Base-by-base conservation (phyloP, 176 grass and related monocot species). In the Thalia dealbata region DNA sequence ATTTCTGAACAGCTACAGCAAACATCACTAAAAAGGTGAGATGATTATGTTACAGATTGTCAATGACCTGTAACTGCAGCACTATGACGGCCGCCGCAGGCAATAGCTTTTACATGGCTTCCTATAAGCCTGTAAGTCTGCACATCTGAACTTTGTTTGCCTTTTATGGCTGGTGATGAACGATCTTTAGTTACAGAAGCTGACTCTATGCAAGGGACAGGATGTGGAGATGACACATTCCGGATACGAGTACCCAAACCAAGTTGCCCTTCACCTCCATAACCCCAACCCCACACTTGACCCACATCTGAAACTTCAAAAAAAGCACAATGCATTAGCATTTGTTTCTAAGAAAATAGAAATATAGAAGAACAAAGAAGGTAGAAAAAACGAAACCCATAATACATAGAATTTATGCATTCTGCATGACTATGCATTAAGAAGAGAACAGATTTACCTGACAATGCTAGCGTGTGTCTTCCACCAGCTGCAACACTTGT, bases 261-360 rank as follows among this genome's bases (percentile, higher is more conserved):
- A 78, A 99, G 78, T 76, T 99, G 95, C 21, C 95, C 95, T 87
- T 99, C 95, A 59, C 90, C 95, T 86, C 95, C 95, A 81, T 99
- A 99, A 38, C 95, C 95, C 95, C 95, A 99, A 83, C 95, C 95
- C 95, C 95, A 99, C 59, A 99, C 90, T 38, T 95, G 95, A 80
- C 95, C 90, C 66, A 83, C 73, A 83, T 95, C 95, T 99, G 95
- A 91, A 89, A 73, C 61, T 91, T 87, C 54, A 50, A 1, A 80
- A 62, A 81, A 78, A 82, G 70, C 8, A 61, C 26, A 42, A 55
- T 38, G 21, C 73, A 80, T 80, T 45, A 76, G 71, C 58, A 46
- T 43, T 61, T 70, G 23, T 65, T 68, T 52, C 29, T 84, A 44
- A 69, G 66, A 71, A 56, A 19, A 30, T 14, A 18, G 15, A 30